Conservation (phyloP, 2,329 filamentous ascomycete species). For the Aureobasidium mangrovei region DNA sequence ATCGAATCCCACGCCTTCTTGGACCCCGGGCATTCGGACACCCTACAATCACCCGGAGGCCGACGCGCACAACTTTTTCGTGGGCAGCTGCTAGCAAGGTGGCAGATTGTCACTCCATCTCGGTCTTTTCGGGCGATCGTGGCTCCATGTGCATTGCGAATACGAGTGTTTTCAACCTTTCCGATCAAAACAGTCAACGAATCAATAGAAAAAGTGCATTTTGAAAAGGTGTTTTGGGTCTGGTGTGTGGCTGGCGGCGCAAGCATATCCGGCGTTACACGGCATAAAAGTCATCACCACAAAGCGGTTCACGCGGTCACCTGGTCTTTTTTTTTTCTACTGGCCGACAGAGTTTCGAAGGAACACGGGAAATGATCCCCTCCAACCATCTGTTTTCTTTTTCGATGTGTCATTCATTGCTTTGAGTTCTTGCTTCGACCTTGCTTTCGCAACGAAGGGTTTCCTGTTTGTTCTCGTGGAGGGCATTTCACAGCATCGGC, state of each 20-base stretch:
- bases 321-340: no score
- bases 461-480: neutral
- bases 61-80: slow-evolving; percentile 15
- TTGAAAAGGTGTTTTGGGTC: neutral
- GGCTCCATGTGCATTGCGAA: neutral
- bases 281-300: neutral
- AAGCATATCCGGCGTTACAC: slow-evolving; percentile 2
- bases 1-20: slow-evolving; percentile 11
- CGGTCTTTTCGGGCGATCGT: neutral
- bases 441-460: no score
- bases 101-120: neutral
- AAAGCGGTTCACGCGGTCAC: neutral
- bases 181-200: neutral
- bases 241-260: neutral
- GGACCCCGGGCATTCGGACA: slow-evolving; percentile 15
- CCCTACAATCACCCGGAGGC: slow-evolving; percentile 16
- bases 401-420: no score
- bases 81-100: slow-evolving; percentile 15
- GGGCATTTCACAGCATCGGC: slow-evolving; percentile 1
- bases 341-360: no score
- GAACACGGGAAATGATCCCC: no score
- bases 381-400: no score
- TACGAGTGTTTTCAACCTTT: neutral
- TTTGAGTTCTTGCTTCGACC: no score
- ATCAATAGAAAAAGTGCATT: slow-evolving; percentile 8